Conservation (phyloP, 1,284 basidiomycete species). For the Austroboletus novae-zelandiae region DNA sequence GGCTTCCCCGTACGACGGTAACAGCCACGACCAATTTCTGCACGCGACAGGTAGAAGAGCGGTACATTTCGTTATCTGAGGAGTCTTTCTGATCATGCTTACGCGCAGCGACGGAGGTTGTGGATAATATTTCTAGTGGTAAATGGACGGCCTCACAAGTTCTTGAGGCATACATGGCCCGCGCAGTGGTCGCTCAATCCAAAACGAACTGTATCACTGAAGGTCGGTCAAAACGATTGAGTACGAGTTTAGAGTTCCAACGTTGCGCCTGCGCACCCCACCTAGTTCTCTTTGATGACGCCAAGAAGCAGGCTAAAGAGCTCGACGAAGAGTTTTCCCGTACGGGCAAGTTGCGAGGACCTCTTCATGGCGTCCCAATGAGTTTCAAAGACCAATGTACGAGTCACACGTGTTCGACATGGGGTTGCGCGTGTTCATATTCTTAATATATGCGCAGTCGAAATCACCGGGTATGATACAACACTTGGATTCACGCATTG, state of each 20-base stretch:
- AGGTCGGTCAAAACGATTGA: constrained; percentile 37
- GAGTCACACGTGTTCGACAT: constrained; percentile 13
- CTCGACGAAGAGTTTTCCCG: constrained; percentile 65
- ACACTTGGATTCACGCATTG: constrained; percentile 74
- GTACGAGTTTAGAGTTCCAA: background rate
- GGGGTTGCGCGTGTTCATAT: background rate
- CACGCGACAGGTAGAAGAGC: constrained; percentile 25
- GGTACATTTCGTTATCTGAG: background rate
- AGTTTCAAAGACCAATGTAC: constrained; percentile 71
- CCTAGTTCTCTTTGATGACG: constrained; percentile 68
- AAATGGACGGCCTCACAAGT: constrained; percentile 76
- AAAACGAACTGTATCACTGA: constrained; percentile 79
- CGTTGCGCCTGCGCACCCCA: background rate
- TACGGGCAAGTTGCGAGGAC: constrained; percentile 63
- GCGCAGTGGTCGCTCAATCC: constrained; percentile 62
- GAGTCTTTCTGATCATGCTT: background rate
- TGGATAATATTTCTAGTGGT: constrained; percentile 50
- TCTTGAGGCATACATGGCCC: constrained; percentile 70
- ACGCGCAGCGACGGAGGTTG: constrained; percentile 59
- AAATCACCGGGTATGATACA: constrained; percentile 65
- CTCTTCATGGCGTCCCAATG: constrained; percentile 81
- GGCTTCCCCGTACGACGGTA: constrained; percentile 19
- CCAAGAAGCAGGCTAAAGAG: constrained; percentile 56
- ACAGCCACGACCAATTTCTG: constrained; percentile 18
- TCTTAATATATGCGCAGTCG: constrained; percentile 36